phyloP scores from a whole-genome alignment of 768 basidiomycete species.

The Pseudohyphozyma bogoriensis region DNA sequence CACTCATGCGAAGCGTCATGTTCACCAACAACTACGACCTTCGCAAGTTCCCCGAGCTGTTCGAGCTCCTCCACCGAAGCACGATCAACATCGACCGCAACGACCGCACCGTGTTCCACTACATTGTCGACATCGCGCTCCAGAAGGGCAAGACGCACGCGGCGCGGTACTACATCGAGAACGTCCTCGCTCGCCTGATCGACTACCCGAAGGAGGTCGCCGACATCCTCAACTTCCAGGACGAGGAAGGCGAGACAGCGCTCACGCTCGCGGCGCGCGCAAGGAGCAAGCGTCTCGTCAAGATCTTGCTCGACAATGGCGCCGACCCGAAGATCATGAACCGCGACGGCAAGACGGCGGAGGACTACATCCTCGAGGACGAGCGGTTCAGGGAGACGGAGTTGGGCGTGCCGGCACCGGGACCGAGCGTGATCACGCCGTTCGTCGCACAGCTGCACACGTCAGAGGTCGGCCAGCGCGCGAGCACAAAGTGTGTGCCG shows the following conservation, averaged over 20 bases:
- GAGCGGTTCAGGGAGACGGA: slow-evolving; percentile 64
- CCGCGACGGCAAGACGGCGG: slow-evolving; percentile 88
- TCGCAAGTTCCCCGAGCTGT: slow-evolving; percentile 94
- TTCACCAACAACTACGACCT: slow-evolving; percentile 99
- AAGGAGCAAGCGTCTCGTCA: slow-evolving; percentile 87
- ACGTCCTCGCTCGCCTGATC: slow-evolving; percentile 69
- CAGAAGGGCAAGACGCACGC: slow-evolving; percentile 96
- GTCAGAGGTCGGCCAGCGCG: slow-evolving; percentile 72
- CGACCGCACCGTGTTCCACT: slow-evolving; percentile 95
- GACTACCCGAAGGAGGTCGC: slow-evolving; percentile 93
- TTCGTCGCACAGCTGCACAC: slow-evolving; percentile 51
- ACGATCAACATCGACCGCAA: slow-evolving; percentile 97
- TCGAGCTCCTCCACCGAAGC: slow-evolving; percentile 92
- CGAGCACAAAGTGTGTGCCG: slow-evolving; percentile 70
- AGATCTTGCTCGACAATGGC: slow-evolving; percentile 87
- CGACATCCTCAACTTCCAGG: slow-evolving; percentile 98
- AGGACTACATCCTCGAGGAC: slow-evolving; percentile 98
- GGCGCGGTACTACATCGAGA: slow-evolving; percentile 98
- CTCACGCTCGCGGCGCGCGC: slow-evolving; percentile 93
- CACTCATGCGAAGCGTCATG: slow-evolving; percentile 98
- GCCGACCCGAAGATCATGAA: slow-evolving; percentile 92
- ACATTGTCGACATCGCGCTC: slow-evolving; percentile 94
- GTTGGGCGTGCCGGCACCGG: background rate
- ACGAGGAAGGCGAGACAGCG: slow-evolving; percentile 97
- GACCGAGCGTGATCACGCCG: background rate